Evolutionary conservation across 164 flowering plant species (phyloP).

Genomic region (Annona cherimola): DNA sequence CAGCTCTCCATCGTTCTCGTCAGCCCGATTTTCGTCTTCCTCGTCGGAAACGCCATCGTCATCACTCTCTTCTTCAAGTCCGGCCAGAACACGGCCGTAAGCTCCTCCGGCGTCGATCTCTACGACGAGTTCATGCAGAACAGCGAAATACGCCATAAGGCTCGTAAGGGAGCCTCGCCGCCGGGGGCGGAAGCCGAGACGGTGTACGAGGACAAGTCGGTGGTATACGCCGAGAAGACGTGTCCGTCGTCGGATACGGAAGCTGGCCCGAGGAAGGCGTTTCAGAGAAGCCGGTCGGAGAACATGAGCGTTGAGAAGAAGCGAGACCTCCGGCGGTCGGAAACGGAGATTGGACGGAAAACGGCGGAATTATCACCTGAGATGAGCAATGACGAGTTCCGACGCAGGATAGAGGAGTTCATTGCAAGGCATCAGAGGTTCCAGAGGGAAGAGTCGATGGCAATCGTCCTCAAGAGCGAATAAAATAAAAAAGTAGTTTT

Average conservation of each 20-base stretch:
- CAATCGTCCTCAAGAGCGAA: slow-evolving; percentile 20
- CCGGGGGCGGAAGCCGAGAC: slow-evolving; percentile 5
- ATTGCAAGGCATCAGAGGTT: slow-evolving; percentile 29
- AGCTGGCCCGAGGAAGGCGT: slow-evolving; percentile 1
- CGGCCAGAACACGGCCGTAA: slow-evolving; percentile 26
- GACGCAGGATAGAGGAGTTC: slow-evolving; percentile 29
- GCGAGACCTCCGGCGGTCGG: slow-evolving; percentile 39
- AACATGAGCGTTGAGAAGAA: slow-evolving; percentile 11
- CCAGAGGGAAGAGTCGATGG: slow-evolving; percentile 28
- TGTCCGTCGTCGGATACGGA: neutral
- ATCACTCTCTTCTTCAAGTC: slow-evolving; percentile 44
- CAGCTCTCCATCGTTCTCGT: slow-evolving; percentile 20
- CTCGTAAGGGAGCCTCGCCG: neutral
- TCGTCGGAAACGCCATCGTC: slow-evolving; percentile 55
- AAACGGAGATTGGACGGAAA: slow-evolving; percentile 30
- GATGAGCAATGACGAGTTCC: slow-evolving; percentile 41
- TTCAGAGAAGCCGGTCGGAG: slow-evolving; percentile 43
- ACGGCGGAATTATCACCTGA: slow-evolving; percentile 6
- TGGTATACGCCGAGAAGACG: slow-evolving; percentile 3
- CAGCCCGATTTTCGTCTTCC: slow-evolving; percentile 52
- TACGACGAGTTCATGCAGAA: slow-evolving; percentile 39
- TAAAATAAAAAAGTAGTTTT: neutral
- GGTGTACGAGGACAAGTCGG: slow-evolving; percentile 23
- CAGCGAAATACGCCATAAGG: slow-evolving; percentile 14
- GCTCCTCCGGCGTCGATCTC: slow-evolving; percentile 14